Base-by-base conservation (phyloP, 345 rosid genomes). In the Theobroma cacao region DNA sequence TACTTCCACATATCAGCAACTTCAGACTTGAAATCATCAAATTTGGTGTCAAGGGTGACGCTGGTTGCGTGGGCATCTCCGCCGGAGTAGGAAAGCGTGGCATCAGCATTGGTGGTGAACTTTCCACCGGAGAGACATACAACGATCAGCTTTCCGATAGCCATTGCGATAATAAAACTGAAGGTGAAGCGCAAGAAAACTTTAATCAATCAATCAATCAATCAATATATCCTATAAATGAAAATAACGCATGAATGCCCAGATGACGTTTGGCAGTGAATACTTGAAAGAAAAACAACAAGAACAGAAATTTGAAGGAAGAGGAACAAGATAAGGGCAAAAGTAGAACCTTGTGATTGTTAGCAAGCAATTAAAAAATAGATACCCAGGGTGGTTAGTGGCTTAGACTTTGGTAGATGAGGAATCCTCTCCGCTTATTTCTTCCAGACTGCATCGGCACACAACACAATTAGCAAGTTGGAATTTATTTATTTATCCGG, bases 31-130 rank as follows among this genome's bases (percentile, higher is more conserved):
- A 91, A 91, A 73, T 91, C 91, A 67, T 52, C 63, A 40, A 89
- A 91, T 71, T 73, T 79, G 72, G 79, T 74, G 55, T 86, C 79
- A 50, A 88, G 87, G 78, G 88, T 91, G 48, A 91, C 82, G 64
- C 87, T 92, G 15, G 90, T 88, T 22, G 93, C 93, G 77, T 91
- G 90, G 13, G 95, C 93, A 53, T 91, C 89, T 2, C 95, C 95
- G n/a, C 95, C 93, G 48, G 78, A 81, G 75, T 89, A 91, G 5
- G 84, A 78, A 41, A 89, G 77, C 14, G 82, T 76, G 17, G 91
- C 95, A 75, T 89, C 93, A 61, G 78, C 84, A 36, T 81, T 83
- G 8, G 79, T 78, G 72, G 80, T 81, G 81, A 91, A 91, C 65
- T 85, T 86, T n/a, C 97, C 94, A 24, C 95, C 72, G 50, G 87